phyloP scores from a whole-genome alignment of 331 rosid genomes.

The Malus hybrid region DNA sequence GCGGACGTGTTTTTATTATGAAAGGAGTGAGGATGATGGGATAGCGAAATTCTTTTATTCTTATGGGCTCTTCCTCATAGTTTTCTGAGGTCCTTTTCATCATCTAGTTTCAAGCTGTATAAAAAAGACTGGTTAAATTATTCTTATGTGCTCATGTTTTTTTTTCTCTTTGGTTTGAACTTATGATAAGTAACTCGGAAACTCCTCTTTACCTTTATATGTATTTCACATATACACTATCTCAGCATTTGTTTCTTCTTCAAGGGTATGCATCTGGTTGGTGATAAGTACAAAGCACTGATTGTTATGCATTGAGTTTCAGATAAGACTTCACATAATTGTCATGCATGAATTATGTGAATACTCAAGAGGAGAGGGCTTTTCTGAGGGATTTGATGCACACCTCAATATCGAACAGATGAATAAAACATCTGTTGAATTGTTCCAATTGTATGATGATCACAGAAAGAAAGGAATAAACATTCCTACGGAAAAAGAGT shows the following conservation, averaged over 20 bases:
- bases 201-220: not conserved
- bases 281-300: slow-evolving; percentile 9
- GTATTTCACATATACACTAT: not conserved
- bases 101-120: not conserved
- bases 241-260: not conserved
- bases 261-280: slow-evolving; percentile 14
- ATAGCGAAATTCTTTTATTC: not conserved
- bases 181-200: not conserved
- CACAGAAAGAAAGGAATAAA: slow-evolving; percentile 87
- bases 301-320: slow-evolving; percentile 30
- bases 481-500: slow-evolving; percentile 73
- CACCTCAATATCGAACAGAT: slow-evolving; percentile 99
- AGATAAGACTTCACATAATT: slow-evolving; percentile 90
- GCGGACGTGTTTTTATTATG: not conserved
- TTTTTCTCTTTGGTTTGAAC: not conserved
- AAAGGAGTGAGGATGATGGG: not conserved
- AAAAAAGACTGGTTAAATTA: not conserved
- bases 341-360: slow-evolving; percentile 97
- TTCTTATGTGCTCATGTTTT: not conserved
- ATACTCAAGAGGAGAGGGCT: slow-evolving; percentile 95
- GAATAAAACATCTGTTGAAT: slow-evolving; percentile 95
- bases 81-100: not conserved
- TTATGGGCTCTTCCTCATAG: not conserved
- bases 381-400: slow-evolving; percentile 97
- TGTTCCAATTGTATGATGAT: slow-evolving; percentile 94